phyloP scores from a whole-genome alignment of 176 grass and related monocot genomes.

The Avena insularis region DNA sequence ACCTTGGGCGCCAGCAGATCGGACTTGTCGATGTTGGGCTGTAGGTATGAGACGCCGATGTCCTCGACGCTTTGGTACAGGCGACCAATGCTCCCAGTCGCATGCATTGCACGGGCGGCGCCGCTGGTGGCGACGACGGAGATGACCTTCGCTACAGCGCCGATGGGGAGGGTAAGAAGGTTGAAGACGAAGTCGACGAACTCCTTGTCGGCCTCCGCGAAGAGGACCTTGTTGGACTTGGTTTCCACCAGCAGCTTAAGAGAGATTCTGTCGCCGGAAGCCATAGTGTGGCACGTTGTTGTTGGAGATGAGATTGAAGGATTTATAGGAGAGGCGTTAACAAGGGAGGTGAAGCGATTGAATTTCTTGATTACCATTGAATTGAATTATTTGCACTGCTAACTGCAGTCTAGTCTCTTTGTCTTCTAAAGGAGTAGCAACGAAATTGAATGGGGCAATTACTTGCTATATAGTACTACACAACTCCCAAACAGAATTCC shows the following conservation, averaged over 20 bases:
- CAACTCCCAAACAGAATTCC: too few relatives aligned
- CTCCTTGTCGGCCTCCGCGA: slow-evolving; percentile 45
- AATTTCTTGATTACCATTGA: too few relatives aligned
- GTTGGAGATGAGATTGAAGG: background rate
- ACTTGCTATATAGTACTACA: too few relatives aligned
- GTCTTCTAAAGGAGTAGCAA: too few relatives aligned
- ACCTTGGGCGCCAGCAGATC: slow-evolving; percentile 25
- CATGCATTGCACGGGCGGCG: background rate
- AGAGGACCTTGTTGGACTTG: slow-evolving; percentile 44
- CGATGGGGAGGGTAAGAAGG: slow-evolving; percentile 35
- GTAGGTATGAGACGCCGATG: slow-evolving; percentile 33
- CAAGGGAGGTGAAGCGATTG: background rate
- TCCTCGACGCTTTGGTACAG: slow-evolving; percentile 51
- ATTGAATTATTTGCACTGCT: too few relatives aligned
- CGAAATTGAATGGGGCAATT: too few relatives aligned
- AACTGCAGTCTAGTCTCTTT: too few relatives aligned
- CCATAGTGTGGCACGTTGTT: slow-evolving; percentile 6
- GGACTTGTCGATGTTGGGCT: background rate
- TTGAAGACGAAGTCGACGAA: slow-evolving; percentile 58
- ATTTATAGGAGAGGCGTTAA: background rate
- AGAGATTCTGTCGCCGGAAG: slow-evolving; percentile 11
- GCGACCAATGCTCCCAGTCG: slow-evolving; percentile 37
- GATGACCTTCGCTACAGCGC: slow-evolving; percentile 45
- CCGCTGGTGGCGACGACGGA: background rate
- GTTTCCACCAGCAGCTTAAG: slow-evolving; percentile 47